Evolutionary conservation across 306 rosid genomes (phyloP).

Genomic region (Begonia peltatifolia): DNA sequence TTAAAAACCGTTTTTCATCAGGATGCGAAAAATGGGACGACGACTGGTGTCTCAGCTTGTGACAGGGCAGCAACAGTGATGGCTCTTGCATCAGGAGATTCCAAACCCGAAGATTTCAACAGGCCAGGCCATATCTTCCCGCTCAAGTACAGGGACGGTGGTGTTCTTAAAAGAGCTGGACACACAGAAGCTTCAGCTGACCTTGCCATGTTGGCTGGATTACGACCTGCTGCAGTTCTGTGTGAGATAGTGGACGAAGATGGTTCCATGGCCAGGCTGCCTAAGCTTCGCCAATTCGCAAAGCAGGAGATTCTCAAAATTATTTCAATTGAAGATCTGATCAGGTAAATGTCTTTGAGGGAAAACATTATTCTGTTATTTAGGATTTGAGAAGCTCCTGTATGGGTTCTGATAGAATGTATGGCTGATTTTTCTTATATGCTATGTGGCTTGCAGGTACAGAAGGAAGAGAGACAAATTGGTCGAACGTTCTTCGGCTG

Average conservation of each 20-base stretch:
- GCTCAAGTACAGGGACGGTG: slow-evolving; percentile 83
- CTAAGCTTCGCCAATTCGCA: slow-evolving; percentile 74
- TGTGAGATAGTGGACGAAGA: slow-evolving; percentile 98
- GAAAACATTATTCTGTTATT: background rate
- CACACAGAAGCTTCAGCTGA: slow-evolving; percentile 97
- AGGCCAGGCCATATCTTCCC: slow-evolving; percentile 98
- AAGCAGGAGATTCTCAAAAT: slow-evolving; percentile 61
- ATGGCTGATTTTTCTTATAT: no score
- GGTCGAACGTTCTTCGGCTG: slow-evolving; percentile 46
- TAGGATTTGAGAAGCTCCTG: background rate
- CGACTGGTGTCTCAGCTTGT: slow-evolving; percentile 82
- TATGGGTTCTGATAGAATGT: slow-evolving; percentile 1
- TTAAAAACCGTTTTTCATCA: slow-evolving; percentile 14
- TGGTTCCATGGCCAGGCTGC: slow-evolving; percentile 96
- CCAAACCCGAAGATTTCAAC: slow-evolving; percentile 76
- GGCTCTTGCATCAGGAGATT: slow-evolving; percentile 77
- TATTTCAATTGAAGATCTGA: slow-evolving; percentile 79
- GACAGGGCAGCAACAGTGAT: slow-evolving; percentile 85
- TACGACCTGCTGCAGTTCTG: slow-evolving; percentile 59
- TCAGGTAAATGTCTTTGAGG: slow-evolving; percentile 32
- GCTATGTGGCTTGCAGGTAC: slow-evolving; percentile 34
- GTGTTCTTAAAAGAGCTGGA: slow-evolving; percentile 93
- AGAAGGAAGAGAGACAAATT: slow-evolving; percentile 83
- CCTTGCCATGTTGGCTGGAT: slow-evolving; percentile 76
- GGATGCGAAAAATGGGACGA: slow-evolving; percentile 81